Evolutionary conservation across 164 flowering plant genomes (phyloP), one percentile per base, ranked within the genome.

Genomic region (Stephania cephalantha): DNA sequence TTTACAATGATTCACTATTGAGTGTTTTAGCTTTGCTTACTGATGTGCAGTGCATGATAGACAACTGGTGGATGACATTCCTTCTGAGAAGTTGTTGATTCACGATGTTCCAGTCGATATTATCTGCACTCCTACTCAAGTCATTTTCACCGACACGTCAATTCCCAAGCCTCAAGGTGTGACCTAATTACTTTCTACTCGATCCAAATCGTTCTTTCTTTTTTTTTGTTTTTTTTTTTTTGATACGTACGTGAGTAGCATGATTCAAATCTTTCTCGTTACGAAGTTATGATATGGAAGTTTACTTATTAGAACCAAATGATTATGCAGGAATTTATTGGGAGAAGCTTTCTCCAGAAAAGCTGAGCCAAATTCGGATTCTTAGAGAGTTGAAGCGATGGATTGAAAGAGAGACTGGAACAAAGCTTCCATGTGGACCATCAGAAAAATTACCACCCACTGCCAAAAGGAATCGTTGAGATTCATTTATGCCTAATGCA

Each of bases 51-150:
- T 93, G 73, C 95, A 93, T 75, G 98, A 91, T 78, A 80, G 86
- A 63, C 97, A 93, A 73, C 77, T 93, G 80, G 95, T 93, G 31
- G 97, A 90, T 82, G 97, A 90, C 77, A 89, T 91, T 77, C 95
- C 97, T 1, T 77, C 82, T 0, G 93, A 93, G 86, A 91, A 93
- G 79, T 81, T 93, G 75, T 75, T 91, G 72, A 79, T 93, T 73
- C 98, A 93, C 72, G 98, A 90, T 78, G 98, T 93, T 70, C 98
- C 98, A 0, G 97, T 91, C 12, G 98, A 93, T 77, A 87, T 90
- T 68, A 87, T 93, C 74, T 93, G 97, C 87, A 91, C 98, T 71
- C 95, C 97, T 9, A 87, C 92, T 18, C 92, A 83, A 83, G 89
- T 91, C 63, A 90, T 93, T 71, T 89, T 81, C 76, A 90, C 97